Conservation (phyloP, 177 flowering plant genomes). For the Tripterygium wilfordii region DNA sequence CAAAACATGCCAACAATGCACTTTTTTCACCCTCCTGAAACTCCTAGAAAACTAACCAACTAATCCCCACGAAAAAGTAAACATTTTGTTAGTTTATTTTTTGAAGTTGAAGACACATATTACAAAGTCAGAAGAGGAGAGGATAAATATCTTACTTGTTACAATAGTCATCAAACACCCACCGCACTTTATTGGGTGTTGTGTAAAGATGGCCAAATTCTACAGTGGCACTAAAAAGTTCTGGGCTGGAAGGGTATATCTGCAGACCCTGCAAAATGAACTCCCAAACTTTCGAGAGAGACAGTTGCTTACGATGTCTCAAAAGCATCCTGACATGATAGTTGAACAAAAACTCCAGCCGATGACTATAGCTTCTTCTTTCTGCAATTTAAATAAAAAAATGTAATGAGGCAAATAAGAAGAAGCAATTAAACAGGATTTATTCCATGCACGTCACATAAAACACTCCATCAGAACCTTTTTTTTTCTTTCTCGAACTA, state of each 20-base stretch:
- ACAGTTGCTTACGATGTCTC: conserved; percentile 36
- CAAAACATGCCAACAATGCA: too few species aligned
- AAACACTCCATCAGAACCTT: too few species aligned
- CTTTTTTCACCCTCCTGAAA: not conserved
- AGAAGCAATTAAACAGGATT: too few species aligned
- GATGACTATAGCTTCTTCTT: conserved; percentile 66
- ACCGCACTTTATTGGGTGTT: conserved; percentile 72
- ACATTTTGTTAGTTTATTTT: not conserved
- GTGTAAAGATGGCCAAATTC: conserved; percentile 52
- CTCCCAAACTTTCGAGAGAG: conserved; percentile 47
- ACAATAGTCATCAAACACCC: conserved; percentile 62
- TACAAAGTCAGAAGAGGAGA: not conserved
- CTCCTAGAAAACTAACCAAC: too few species aligned
- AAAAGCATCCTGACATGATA: conserved; percentile 53
- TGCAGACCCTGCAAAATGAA: conserved; percentile 62
- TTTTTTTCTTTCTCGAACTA: too few species aligned
- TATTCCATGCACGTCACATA: too few species aligned
- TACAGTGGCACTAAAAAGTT: conserved; percentile 47
- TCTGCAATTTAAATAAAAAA: conserved; percentile 36
- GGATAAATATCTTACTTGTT: conserved; percentile 47
- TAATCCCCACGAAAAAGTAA: not conserved
- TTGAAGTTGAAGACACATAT: not conserved
- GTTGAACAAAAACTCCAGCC: conserved; percentile 64
- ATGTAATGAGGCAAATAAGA: too few species aligned
- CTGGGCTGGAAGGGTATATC: conserved; percentile 67